These are phyloP conservation scores for Mycena galopus DNA, from an alignment of 768 basidiomycete genomes.

Conservation along the genomic window DNA sequence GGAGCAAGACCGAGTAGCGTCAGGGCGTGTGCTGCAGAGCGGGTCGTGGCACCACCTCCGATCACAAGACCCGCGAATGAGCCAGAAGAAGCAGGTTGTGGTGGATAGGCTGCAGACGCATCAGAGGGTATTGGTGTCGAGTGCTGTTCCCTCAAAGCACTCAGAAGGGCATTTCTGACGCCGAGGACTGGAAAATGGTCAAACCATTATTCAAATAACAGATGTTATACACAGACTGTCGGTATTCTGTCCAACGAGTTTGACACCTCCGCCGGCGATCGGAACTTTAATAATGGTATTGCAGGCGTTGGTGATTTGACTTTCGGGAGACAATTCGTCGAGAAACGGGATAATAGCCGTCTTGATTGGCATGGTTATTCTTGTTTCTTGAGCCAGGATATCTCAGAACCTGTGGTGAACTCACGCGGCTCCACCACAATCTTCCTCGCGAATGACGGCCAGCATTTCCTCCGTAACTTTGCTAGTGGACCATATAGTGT, in stretches of 20 bases:
- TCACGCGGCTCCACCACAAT: slow-evolving; percentile 51
- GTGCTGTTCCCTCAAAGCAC: slow-evolving; percentile 43
- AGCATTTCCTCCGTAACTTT: slow-evolving; percentile 48
- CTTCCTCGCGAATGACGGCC: slow-evolving; percentile 37
- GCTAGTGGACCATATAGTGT: slow-evolving; percentile 49
- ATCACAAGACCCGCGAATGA: slow-evolving; percentile 48
- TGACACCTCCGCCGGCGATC: slow-evolving; percentile 37
- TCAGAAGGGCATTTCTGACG: slow-evolving; percentile 49
- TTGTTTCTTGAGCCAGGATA: slow-evolving; percentile 10
- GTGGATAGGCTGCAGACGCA: slow-evolving; percentile 30
- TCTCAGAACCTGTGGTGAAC: slow-evolving; percentile 9
- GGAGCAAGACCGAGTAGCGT: slow-evolving; percentile 71
- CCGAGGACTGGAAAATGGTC: slow-evolving; percentile 43
- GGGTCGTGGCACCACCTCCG: slow-evolving; percentile 55
- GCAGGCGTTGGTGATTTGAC: slow-evolving; percentile 46
- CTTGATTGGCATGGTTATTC: slow-evolving; percentile 55
- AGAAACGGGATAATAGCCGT: slow-evolving; percentile 48
- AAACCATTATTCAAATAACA: neutral
- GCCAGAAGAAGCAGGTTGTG: slow-evolving; percentile 14
- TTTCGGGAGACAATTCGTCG: slow-evolving; percentile 49
- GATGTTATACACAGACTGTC: slow-evolving; percentile 43
- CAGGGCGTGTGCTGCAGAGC: slow-evolving; percentile 55
- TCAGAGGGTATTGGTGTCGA: slow-evolving; percentile 38
- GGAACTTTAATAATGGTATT: slow-evolving; percentile 54
- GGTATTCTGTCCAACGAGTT: slow-evolving; percentile 53